These are phyloP conservation scores for Ramaria sp. DNA, from an alignment of 768 basidiomycete species.

Conservation along the genomic window DNA sequence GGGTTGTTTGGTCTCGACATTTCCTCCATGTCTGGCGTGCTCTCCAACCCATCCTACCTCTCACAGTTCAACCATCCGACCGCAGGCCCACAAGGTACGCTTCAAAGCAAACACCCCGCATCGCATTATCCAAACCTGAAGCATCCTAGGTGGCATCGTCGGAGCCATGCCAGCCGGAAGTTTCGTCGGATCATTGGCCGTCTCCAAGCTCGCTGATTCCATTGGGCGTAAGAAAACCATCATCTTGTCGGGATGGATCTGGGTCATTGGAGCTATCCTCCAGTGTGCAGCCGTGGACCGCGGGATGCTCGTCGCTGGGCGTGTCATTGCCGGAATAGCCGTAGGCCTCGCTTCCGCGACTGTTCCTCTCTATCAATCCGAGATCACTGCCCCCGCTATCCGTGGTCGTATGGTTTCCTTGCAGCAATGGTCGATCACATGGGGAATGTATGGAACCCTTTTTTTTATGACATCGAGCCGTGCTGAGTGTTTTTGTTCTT, in stretches of 20 bases:
- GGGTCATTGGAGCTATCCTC: slow-evolving; percentile 64
- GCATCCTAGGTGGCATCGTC: slow-evolving; percentile 49
- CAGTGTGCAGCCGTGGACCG: slow-evolving; percentile 62
- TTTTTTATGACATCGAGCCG: neutral
- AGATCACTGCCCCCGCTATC: slow-evolving; percentile 60
- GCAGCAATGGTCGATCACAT: slow-evolving; percentile 72
- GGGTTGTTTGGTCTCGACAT: slow-evolving; percentile 75
- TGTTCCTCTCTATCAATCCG: slow-evolving; percentile 67
- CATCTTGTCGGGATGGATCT: slow-evolving; percentile 55
- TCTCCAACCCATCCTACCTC: slow-evolving; percentile 18
- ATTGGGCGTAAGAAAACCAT: slow-evolving; percentile 58
- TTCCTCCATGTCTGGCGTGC: slow-evolving; percentile 71
- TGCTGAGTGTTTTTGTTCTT: neutral
- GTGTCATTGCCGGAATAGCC: slow-evolving; percentile 56
- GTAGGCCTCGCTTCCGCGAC: slow-evolving; percentile 57
- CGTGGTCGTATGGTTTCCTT: slow-evolving; percentile 67
- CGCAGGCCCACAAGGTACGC: slow-evolving; percentile 5
- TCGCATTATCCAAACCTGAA: neutral
- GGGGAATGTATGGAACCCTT: slow-evolving; percentile 39
- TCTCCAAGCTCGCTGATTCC: slow-evolving; percentile 50
- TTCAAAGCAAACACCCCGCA: neutral
- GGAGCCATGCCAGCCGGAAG: slow-evolving; percentile 73
- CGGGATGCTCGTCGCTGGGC: slow-evolving; percentile 65
- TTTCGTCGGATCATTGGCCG: slow-evolving; percentile 51
- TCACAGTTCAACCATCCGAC: slow-evolving; percentile 4